Percentiles rank a stretch among this genome's conserved stretches.
Conservation (phyloP, 257 asterid species). For the Plantago major region DNA sequence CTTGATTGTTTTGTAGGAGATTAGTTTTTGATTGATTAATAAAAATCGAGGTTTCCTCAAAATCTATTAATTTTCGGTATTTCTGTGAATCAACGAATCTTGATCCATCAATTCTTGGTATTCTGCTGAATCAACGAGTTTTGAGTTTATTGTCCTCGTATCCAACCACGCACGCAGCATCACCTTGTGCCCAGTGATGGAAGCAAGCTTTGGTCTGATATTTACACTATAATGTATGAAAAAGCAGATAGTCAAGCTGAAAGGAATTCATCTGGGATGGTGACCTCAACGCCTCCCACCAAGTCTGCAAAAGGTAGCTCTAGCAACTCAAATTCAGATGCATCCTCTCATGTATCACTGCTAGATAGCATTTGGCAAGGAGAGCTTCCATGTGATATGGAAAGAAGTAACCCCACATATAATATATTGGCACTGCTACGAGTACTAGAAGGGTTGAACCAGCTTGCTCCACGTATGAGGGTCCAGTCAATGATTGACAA, state of each 20-base stretch:
- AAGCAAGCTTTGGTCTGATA: conserved; percentile 78
- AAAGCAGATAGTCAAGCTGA: conserved; percentile 67
- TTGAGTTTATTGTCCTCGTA: no score
- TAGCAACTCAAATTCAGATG: conserved; percentile 35
- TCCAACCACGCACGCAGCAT: no score
- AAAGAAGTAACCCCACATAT: conserved; percentile 78
- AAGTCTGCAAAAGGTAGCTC: conserved; percentile 56
- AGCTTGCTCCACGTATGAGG: conserved; percentile 78
- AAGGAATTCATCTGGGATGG: conserved; percentile 43
- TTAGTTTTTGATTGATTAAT: no score
- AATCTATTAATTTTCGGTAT: no score
- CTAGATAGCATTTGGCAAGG: conserved; percentile 91
- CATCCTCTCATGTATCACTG: conserved; percentile 50
- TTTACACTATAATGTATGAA: conserved; percentile 82
- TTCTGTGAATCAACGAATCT: no score
- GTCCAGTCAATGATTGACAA: conserved; percentile 52
- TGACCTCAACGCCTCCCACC: conserved; percentile 46
- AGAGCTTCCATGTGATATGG: conserved; percentile 88
- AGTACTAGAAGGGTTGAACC: conserved; percentile 81
- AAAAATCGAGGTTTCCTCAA: no score
- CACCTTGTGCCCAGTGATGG: conserved; percentile 76
- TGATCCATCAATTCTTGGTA: no score
- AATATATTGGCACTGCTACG: conserved; percentile 82
- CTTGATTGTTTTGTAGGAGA: no score
- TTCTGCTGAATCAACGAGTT: no score